These are phyloP conservation scores for Echites panduratus DNA, from an alignment of 257 asterid genomes.

Conservation along the genomic window DNA sequence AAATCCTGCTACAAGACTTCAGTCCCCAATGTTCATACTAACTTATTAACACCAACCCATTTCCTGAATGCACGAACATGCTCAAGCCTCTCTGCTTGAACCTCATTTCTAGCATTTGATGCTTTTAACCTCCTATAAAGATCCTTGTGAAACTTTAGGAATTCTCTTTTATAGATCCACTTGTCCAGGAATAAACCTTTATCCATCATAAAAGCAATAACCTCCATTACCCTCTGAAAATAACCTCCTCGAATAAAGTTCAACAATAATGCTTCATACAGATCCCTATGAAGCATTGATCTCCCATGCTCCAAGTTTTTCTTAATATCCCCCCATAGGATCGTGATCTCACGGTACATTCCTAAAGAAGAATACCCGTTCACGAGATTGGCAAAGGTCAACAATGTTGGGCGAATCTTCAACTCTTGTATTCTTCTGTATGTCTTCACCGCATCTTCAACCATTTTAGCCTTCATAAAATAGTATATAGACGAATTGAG, in stretches of 20 bases:
- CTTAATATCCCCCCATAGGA: constrained; percentile 82
- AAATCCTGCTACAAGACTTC: not conserved
- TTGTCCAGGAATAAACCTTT: constrained; percentile 62
- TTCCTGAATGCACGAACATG: constrained; percentile 67
- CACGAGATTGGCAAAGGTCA: constrained; percentile 54
- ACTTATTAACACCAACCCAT: constrained; percentile 48
- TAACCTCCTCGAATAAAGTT: constrained; percentile 81
- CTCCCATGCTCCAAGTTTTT: constrained; percentile 40
- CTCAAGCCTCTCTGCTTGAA: constrained; percentile 61
- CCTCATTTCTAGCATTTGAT: constrained; percentile 54
- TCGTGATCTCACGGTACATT: constrained; percentile 74
- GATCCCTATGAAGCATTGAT: constrained; percentile 43
- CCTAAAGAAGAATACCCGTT: constrained; percentile 54
- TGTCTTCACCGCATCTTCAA: constrained; percentile 63
- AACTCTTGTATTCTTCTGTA: constrained; percentile 63
- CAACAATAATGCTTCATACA: constrained; percentile 55
- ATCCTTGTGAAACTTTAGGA: constrained; percentile 65
- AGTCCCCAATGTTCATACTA: not conserved
- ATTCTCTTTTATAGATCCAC: constrained; percentile 60
- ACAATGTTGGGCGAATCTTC: constrained; percentile 54
- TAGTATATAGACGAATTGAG: constrained; percentile 68
- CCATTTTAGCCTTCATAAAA: constrained; percentile 80
- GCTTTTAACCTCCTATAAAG: constrained; percentile 51
- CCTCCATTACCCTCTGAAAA: constrained; percentile 83
- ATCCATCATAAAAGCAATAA: constrained; percentile 56